phyloP scores from a whole-genome alignment of 2,329 filamentous ascomycete species.

The Xylaria sp. region DNA sequence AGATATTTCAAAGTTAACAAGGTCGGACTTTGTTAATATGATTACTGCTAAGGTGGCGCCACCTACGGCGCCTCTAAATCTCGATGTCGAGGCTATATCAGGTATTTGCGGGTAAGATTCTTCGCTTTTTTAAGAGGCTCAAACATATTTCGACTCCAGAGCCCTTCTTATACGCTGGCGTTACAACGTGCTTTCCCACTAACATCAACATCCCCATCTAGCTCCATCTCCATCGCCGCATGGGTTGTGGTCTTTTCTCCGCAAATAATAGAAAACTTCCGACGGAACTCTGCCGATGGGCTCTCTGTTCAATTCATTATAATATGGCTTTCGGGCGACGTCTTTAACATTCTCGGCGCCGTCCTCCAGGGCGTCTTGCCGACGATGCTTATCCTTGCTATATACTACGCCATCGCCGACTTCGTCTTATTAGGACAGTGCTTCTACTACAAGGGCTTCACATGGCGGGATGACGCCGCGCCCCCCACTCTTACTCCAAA shows the following conservation, averaged over 20 bases:
- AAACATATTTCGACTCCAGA: background rate
- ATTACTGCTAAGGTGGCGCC: slow-evolving; percentile 59
- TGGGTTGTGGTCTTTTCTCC: slow-evolving; percentile 99
- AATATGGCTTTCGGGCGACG: slow-evolving; percentile 92
- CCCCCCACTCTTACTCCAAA: slow-evolving; percentile 51
- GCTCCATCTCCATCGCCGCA: slow-evolving; percentile 95
- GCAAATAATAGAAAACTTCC: slow-evolving; percentile 96
- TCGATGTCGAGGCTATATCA: slow-evolving; percentile 90
- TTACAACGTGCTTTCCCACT: slow-evolving; percentile 9
- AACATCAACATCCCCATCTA: slow-evolving; percentile 50
- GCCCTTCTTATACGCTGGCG: background rate
- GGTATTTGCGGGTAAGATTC: slow-evolving; percentile 82
- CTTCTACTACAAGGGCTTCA: slow-evolving; percentile 95
- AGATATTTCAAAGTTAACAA: background rate
- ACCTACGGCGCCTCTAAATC: slow-evolving; percentile 68
- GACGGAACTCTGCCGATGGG: slow-evolving; percentile 83
- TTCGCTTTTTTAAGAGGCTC: background rate
- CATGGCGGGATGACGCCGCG: slow-evolving; percentile 66
- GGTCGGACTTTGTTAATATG: background rate
- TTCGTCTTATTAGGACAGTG: slow-evolving; percentile 88
- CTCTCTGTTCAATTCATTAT: slow-evolving; percentile 92
- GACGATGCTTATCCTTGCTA: slow-evolving; percentile 93
- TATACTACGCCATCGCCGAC: slow-evolving; percentile 94
- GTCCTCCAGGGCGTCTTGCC: slow-evolving; percentile 91
- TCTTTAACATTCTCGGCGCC: slow-evolving; percentile 96